Conservation (phyloP, 805 yeast species). For the Candida qinlingensis region DNA sequence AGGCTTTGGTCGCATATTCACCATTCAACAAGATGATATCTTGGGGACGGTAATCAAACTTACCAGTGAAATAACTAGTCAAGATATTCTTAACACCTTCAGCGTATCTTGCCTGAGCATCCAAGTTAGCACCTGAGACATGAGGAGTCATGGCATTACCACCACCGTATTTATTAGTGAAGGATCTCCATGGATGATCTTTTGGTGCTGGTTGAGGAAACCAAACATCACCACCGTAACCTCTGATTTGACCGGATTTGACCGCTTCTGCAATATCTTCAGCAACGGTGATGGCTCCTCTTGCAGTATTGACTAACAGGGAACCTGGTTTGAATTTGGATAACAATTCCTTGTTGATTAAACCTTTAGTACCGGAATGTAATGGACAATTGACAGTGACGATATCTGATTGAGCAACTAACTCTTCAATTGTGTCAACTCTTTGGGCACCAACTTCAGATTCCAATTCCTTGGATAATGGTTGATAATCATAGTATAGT, state of each 20-base stretch:
- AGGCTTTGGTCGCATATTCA: constrained; percentile 66
- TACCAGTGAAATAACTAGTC: constrained; percentile 55
- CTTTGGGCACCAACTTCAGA: constrained; percentile 53
- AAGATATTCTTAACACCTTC: constrained; percentile 63
- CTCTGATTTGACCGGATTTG: constrained; percentile 60
- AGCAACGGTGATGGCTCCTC: constrained; percentile 74
- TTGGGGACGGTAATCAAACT: constrained; percentile 66
- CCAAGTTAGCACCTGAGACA: constrained; percentile 72
- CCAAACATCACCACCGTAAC: constrained; percentile 88
- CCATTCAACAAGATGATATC: constrained; percentile 71
- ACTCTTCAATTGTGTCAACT: constrained; percentile 54
- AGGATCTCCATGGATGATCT: constrained; percentile 71
- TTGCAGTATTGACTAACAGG: constrained; percentile 71
- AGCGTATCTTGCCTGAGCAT: constrained; percentile 74
- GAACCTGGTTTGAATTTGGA: constrained; percentile 71
- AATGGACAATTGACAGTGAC: constrained; percentile 77
- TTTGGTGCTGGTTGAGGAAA: constrained; percentile 78
- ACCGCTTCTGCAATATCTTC: constrained; percentile 76
- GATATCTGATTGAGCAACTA: constrained; percentile 63
- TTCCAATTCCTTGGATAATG: constrained; percentile 54
- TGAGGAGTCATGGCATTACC: constrained; percentile 88
- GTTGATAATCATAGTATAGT: constrained; percentile 71
- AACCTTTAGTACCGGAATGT: constrained; percentile 62
- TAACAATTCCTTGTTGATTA: constrained; percentile 59
- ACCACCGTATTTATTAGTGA: constrained; percentile 59